Evolutionary conservation across 177 flowering plant genomes (phyloP).

Genomic region (Vitis hybrid): DNA sequence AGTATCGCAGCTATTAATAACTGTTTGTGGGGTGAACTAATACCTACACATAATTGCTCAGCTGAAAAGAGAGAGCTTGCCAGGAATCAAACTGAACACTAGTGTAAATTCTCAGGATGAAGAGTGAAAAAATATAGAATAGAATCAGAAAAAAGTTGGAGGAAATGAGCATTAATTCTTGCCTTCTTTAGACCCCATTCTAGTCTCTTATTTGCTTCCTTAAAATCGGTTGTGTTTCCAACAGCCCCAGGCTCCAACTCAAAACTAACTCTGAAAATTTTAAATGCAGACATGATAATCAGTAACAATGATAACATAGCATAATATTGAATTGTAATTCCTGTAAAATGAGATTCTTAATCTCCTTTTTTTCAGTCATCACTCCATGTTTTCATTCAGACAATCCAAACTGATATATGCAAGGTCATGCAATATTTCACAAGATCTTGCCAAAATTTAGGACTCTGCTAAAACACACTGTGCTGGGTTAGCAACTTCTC

Average conservation of each 20-base stretch:
- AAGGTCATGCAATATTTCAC: no score
- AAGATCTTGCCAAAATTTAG: no score
- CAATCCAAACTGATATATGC: no score
- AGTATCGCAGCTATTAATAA: no score
- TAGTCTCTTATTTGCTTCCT: constrained; percentile 78
- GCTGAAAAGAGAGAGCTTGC: no score
- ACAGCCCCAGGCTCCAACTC: constrained; percentile 89
- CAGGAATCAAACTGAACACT: background rate
- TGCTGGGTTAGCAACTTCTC: no score
- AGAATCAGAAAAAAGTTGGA: background rate
- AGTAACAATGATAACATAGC: background rate
- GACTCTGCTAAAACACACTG: no score
- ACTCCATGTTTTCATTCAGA: no score
- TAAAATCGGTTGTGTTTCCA: constrained; percentile 91
- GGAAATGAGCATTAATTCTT: constrained; percentile 7
- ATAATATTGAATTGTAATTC: background rate
- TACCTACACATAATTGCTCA: no score
- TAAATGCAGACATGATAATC: background rate
- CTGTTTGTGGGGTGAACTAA: no score
- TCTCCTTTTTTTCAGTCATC: no score
- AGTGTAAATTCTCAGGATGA: background rate
- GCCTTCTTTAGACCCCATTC: constrained; percentile 96
- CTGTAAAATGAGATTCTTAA: no score
- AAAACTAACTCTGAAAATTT: constrained; percentile 69
- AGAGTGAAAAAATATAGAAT: background rate